These are phyloP conservation scores for Colletotrichum abscissum DNA, from an alignment of 2,329 filamentous ascomycete genomes.

Conservation along the genomic window DNA sequence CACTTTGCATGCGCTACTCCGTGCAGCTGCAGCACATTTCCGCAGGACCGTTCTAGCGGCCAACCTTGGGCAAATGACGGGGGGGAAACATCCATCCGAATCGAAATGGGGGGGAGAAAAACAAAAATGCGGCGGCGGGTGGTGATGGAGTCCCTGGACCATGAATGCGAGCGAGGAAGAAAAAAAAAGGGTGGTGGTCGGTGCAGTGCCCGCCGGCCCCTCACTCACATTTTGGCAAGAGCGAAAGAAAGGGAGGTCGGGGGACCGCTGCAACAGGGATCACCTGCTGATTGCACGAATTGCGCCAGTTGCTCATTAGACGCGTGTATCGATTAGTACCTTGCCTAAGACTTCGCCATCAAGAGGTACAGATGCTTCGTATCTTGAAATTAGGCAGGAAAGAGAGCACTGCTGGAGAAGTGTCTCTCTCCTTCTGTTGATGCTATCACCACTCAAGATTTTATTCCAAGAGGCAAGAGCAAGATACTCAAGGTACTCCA, in stretches of 20 bases:
- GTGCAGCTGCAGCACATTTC: not conserved
- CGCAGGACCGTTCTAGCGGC: not conserved
- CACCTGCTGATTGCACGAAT: conserved; percentile 14
- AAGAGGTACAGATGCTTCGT: not conserved
- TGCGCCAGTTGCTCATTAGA: not conserved
- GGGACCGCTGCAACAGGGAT: conserved; percentile 15
- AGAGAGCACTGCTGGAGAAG: not conserved
- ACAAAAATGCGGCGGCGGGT: conserved; percentile 11
- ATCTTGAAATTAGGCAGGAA: not conserved
- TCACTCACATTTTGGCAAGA: conserved; percentile 18
- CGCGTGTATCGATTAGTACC: not conserved
- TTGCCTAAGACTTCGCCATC: not conserved
- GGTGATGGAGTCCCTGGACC: not conserved
- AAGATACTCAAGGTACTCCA: not conserved
- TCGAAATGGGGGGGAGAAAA: not conserved
- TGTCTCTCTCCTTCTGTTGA: not conserved
- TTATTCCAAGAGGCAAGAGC: not conserved
- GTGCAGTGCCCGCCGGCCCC: conserved; percentile 16
- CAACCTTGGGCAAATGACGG: not conserved
- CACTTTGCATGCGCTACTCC: conserved; percentile 7
- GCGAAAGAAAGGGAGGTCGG: conserved; percentile 18
- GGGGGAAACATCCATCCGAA: not conserved
- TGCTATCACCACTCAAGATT: not conserved
- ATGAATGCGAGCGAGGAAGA: not conserved
- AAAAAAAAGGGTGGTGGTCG: conserved; percentile 25